Percentiles rank a stretch among this genome's conserved stretches.
Evolutionary conservation across 1,139 yeast species (phyloP).

Genomic region (Lodderomyces orthopsilosis): DNA sequence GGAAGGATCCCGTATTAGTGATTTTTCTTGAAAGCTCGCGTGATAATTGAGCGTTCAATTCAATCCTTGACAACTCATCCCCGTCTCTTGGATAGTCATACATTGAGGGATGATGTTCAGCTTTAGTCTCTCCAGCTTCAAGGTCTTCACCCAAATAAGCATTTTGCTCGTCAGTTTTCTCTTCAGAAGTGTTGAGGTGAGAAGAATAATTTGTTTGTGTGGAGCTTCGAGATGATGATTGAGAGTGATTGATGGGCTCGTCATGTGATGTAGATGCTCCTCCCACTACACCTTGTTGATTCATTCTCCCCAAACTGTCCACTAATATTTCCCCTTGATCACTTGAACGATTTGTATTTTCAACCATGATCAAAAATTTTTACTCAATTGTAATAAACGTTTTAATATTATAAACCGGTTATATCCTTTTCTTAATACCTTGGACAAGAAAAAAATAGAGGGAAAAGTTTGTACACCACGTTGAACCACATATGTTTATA

Average conservation of each 20-base stretch:
- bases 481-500: too few species aligned
- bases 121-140: background rate
- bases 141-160: background rate
- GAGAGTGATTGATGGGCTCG: background rate
- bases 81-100: constrained; percentile 13
- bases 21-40: constrained; percentile 28
- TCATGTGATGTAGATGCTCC: background rate
- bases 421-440: too few species aligned
- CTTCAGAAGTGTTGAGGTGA: background rate
- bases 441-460: too few species aligned
- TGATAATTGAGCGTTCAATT: constrained; percentile 23
- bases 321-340: background rate
- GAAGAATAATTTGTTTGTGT: background rate
- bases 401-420: background rate
- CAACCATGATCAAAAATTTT: background rate
- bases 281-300: background rate
- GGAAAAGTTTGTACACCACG: too few species aligned
- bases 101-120: background rate
- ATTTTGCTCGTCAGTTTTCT: background rate
- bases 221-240: background rate
- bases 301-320: background rate
- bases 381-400: background rate
- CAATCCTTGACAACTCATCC: constrained; percentile 27
- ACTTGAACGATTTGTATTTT: background rate
- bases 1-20: constrained; percentile 43